Conservation (phyloP, 2,329 filamentous ascomycete genomes). For the Phoma herbarum region DNA sequence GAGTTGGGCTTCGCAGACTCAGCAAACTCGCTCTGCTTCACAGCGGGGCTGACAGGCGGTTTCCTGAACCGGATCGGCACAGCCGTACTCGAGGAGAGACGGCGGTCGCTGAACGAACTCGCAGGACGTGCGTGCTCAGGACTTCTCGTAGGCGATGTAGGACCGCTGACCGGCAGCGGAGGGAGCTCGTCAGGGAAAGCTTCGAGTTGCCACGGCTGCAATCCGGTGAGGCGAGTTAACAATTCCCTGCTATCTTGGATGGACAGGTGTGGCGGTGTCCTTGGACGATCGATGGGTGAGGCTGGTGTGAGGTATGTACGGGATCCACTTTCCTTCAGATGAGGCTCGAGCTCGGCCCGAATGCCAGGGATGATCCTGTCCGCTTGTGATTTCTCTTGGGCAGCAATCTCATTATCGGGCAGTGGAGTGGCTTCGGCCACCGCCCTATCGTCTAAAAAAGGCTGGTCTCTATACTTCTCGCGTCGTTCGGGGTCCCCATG, state of each 20-base stretch:
- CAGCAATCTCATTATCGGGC: slow-evolving; percentile 51
- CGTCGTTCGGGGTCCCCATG: slow-evolving; percentile 34
- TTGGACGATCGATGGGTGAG: slow-evolving; percentile 38
- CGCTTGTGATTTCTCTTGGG: slow-evolving; percentile 29
- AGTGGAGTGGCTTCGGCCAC: slow-evolving; percentile 60
- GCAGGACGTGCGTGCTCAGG: slow-evolving; percentile 35
- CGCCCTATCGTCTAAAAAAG: slow-evolving; percentile 73
- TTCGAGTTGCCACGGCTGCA: slow-evolving; percentile 47
- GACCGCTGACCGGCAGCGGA: slow-evolving; percentile 43
- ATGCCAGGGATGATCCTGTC: slow-evolving; percentile 45
- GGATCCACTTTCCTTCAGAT: slow-evolving; percentile 24
- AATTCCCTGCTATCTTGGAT: slow-evolving; percentile 47
- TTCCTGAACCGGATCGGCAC: slow-evolving; percentile 65
- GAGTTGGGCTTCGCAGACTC: neutral
- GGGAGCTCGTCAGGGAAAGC: slow-evolving; percentile 49
- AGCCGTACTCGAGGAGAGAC: slow-evolving; percentile 56
- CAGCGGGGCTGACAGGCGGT: slow-evolving; percentile 55
- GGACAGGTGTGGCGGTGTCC: slow-evolving; percentile 41
- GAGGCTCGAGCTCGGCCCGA: slow-evolving; percentile 33
- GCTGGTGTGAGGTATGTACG: slow-evolving; percentile 33
- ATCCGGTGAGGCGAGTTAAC: slow-evolving; percentile 46
- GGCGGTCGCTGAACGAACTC: slow-evolving; percentile 31
- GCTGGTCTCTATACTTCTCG: slow-evolving; percentile 53
- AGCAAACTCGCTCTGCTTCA: slow-evolving; percentile 50
- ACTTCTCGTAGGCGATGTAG: slow-evolving; percentile 40